Percentiles rank a stretch among this genome's conserved stretches.
Evolutionary conservation across 177 flowering plant species (phyloP).

Genomic region (Vitis hybrid): DNA sequence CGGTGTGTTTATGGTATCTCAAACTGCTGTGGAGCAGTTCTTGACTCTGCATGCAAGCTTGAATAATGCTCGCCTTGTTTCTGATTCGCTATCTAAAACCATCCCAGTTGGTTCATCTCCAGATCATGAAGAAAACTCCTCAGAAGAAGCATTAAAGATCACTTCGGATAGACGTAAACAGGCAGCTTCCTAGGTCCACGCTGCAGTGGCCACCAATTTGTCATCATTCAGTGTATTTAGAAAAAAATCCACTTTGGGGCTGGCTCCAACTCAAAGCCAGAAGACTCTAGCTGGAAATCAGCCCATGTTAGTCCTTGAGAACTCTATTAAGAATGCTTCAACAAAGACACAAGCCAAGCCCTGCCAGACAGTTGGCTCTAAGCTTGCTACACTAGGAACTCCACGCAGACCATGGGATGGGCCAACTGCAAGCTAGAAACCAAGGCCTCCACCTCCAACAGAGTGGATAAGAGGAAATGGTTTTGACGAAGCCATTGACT

Average conservation of each 20-base stretch:
- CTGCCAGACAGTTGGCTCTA: constrained; percentile 49
- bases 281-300: constrained; percentile 28
- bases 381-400: constrained; percentile 39
- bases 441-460: constrained; percentile 41
- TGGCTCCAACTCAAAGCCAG: constrained; percentile 25
- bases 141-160: constrained; percentile 68
- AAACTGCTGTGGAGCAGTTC: constrained; percentile 77
- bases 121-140: constrained; percentile 46
- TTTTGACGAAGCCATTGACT: constrained; percentile 65
- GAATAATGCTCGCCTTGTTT: constrained; percentile 42
- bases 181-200: constrained; percentile 89
- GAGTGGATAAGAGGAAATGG: constrained; percentile 81
- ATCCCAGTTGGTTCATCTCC: constrained; percentile 35
- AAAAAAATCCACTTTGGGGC: constrained; percentile 33
- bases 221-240: constrained; percentile 69
- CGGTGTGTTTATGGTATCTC: no score
- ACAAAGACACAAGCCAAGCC: constrained; percentile 47
- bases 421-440: constrained; percentile 30
- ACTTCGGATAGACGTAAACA: constrained; percentile 65
- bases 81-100: constrained; percentile 64
- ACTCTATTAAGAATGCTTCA: constrained; percentile 38
- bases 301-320: constrained; percentile 61
- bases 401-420: constrained; percentile 44
- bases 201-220: constrained; percentile 73
- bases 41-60: constrained; percentile 62